phyloP scores from a whole-genome alignment of 2,329 filamentous ascomycete genomes.

The Aspergillus caelatus region DNA sequence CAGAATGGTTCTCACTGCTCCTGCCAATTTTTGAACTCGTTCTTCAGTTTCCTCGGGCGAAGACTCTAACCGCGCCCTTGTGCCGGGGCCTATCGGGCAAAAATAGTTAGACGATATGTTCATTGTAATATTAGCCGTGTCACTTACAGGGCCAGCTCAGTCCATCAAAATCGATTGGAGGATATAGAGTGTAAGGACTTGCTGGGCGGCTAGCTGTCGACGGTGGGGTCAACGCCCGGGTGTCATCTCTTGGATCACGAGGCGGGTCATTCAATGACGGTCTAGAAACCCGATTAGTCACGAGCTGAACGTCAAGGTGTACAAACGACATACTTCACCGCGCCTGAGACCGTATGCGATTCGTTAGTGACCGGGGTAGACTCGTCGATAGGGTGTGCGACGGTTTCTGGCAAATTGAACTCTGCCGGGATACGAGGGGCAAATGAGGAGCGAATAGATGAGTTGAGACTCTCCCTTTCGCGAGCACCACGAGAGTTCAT shows the following conservation, averaged over 20 bases:
- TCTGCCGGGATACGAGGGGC: constrained; percentile 40
- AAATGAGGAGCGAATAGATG: constrained; percentile 63
- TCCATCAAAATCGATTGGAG: constrained; percentile 56
- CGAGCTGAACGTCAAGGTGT: neutral
- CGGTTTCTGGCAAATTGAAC: constrained; percentile 29
- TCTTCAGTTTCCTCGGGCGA: constrained; percentile 61
- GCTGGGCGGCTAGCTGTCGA: constrained; percentile 53
- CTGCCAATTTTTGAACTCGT: constrained; percentile 62
- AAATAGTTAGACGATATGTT: constrained; percentile 16
- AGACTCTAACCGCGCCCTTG: constrained; percentile 56
- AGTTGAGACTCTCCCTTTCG: constrained; percentile 61
- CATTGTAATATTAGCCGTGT: neutral
- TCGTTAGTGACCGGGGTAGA: constrained; percentile 21
- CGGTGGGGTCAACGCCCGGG: constrained; percentile 53
- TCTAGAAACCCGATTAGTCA: constrained; percentile 19
- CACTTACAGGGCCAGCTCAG: constrained; percentile 56
- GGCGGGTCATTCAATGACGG: constrained; percentile 51
- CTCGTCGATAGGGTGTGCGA: constrained; percentile 20
- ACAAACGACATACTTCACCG: constrained; percentile 29
- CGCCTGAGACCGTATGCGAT: constrained; percentile 20
- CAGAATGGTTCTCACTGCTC: constrained; percentile 64
- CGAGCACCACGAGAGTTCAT: constrained; percentile 53
- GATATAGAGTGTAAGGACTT: constrained; percentile 53
- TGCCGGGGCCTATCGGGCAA: constrained; percentile 44
- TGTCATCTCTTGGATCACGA: constrained; percentile 57